phyloP scores from a whole-genome alignment of 2,329 filamentous ascomycete species.

The Penicillium sp. region DNA sequence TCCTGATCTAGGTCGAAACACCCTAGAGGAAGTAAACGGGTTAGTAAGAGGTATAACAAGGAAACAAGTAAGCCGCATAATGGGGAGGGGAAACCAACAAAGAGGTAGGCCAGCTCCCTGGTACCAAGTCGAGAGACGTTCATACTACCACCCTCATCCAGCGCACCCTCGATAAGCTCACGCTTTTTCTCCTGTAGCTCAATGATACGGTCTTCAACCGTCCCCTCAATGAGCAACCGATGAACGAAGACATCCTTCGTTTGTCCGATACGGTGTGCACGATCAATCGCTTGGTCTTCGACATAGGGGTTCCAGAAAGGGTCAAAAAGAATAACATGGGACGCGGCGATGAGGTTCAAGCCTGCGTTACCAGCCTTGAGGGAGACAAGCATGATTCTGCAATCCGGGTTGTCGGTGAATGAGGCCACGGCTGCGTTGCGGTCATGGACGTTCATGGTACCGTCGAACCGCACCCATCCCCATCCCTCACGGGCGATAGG shows the following conservation, averaged over 20 bases:
- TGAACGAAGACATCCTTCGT: slow-evolving; percentile 72
- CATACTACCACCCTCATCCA: slow-evolving; percentile 72
- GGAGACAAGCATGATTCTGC: slow-evolving; percentile 73
- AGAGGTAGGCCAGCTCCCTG: slow-evolving; percentile 69
- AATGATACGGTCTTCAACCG: slow-evolving; percentile 86
- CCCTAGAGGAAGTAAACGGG: slow-evolving; percentile 14
- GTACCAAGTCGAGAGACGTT: slow-evolving; percentile 66
- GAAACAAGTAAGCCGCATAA: neutral
- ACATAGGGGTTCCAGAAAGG: slow-evolving; percentile 95
- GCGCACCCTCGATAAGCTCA: slow-evolving; percentile 71
- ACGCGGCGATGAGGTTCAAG: slow-evolving; percentile 79
- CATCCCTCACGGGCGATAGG: slow-evolving; percentile 62
- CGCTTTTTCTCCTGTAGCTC: slow-evolving; percentile 77
- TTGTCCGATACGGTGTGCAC: slow-evolving; percentile 86
- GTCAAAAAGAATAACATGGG: slow-evolving; percentile 85
- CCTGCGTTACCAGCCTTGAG: slow-evolving; percentile 82
- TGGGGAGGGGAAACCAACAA: slow-evolving; percentile 44
- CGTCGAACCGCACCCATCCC: slow-evolving; percentile 71
- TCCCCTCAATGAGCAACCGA: slow-evolving; percentile 71
- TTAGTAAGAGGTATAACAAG: slow-evolving; percentile 8
- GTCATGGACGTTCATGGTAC: slow-evolving; percentile 66
- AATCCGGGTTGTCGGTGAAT: slow-evolving; percentile 63
- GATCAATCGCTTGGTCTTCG: slow-evolving; percentile 88
- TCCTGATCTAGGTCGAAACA: slow-evolving; percentile 13
- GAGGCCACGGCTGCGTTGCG: slow-evolving; percentile 67